Conservation (phyloP, 495 filamentous ascomycete species). For the Penicillium herquei region DNA sequence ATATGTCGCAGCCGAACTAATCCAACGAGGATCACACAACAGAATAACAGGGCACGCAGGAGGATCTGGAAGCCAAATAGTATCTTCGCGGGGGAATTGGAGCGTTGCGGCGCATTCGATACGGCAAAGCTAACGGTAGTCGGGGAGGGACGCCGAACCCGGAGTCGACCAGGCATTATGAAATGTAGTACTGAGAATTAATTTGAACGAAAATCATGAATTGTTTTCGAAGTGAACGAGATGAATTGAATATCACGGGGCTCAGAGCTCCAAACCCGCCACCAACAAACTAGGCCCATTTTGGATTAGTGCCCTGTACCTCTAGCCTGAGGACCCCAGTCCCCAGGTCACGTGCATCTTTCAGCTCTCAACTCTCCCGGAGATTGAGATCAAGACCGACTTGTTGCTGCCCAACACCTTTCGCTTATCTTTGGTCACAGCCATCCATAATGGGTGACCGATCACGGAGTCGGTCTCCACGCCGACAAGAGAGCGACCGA, state of each 20-base stretch:
- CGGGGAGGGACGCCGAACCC: slow-evolving; percentile 71
- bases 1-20: slow-evolving; percentile 34
- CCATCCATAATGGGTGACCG: slow-evolving; percentile 34
- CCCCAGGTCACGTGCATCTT: slow-evolving; percentile 26
- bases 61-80: slow-evolving; percentile 49
- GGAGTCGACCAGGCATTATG: slow-evolving; percentile 53
- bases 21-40: slow-evolving; percentile 41
- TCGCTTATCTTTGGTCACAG: slow-evolving; percentile 8
- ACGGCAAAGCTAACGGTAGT: slow-evolving; percentile 86
- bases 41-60: slow-evolving; percentile 44
- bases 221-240: background rate
- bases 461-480: slow-evolving; percentile 38
- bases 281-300: slow-evolving; percentile 22
- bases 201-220: background rate
- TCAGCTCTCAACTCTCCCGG: slow-evolving; percentile 1
- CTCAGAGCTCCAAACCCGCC: slow-evolving; percentile 4
- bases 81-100: slow-evolving; percentile 56
- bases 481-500: slow-evolving; percentile 26
- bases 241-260: slow-evolving; percentile 1
- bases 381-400: slow-evolving; percentile 14
- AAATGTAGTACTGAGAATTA: background rate
- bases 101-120: slow-evolving; percentile 62
- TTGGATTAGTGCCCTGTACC: slow-evolving; percentile 6
- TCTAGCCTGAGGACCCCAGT: background rate
- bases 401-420: slow-evolving; percentile 12